Percentiles rank a stretch among this genome's conserved stretches.
These are phyloP conservation scores for Hyphopichia wangnamkhiaoensis DNA, from an alignment of 1,139 yeast genomes.

Conservation along the genomic window DNA sequence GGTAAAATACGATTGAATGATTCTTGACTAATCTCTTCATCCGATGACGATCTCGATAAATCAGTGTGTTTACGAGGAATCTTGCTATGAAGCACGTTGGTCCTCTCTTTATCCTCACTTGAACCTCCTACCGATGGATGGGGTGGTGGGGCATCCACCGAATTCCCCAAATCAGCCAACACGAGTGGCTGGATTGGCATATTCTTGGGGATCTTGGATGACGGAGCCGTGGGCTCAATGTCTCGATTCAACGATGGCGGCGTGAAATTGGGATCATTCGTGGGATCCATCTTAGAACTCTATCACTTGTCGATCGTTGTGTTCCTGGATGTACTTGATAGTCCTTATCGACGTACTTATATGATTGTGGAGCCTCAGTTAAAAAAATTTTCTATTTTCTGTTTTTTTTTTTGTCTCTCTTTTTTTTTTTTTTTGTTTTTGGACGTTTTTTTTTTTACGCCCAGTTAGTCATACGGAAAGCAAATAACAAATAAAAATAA, in stretches of 20 bases:
- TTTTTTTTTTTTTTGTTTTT: too few species aligned
- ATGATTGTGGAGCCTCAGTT: too few species aligned
- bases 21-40: constrained; percentile 13
- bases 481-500: too few species aligned
- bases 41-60: constrained; percentile 37
- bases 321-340: too few species aligned
- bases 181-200: constrained; percentile 76
- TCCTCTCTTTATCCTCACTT: constrained; percentile 11
- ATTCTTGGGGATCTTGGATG: constrained; percentile 70
- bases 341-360: too few species aligned
- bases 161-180: constrained; percentile 69
- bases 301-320: too few species aligned
- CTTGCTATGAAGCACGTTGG: constrained; percentile 26
- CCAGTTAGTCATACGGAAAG: too few species aligned
- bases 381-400: too few species aligned
- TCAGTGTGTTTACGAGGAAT: constrained; percentile 47
- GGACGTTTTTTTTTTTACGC: too few species aligned
- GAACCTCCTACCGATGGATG: constrained; percentile 37
- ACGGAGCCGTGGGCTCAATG: constrained; percentile 70
- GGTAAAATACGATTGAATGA: constrained; percentile 26
- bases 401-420: too few species aligned
- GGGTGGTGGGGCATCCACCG: constrained; percentile 74
- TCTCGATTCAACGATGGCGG: constrained; percentile 66
- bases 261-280: constrained; percentile 73
- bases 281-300: constrained; percentile 93